Evolutionary conservation across 2,329 filamentous ascomycete genomes (phyloP).

Genomic region (Knufia petricola): DNA sequence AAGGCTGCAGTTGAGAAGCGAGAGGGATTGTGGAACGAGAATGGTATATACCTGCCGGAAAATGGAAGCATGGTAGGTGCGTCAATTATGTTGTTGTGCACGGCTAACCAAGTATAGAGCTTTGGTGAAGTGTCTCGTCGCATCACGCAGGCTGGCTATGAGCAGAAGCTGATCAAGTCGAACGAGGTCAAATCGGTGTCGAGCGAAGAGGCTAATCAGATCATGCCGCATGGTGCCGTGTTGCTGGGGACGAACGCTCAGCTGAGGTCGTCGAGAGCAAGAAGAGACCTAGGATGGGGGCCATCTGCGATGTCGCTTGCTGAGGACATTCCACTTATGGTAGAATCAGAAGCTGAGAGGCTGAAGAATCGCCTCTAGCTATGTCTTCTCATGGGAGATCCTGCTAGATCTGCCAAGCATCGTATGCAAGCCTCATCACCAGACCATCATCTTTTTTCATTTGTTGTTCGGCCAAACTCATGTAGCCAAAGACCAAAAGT

Average conservation of each 20-base stretch:
- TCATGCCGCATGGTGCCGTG: conserved; percentile 22
- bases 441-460: too few species aligned
- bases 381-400: too few species aligned
- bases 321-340: conserved; percentile 23
- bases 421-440: too few species aligned
- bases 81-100: background rate
- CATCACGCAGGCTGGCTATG: conserved; percentile 20
- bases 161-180: conserved; percentile 21
- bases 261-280: conserved; percentile 20
- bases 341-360: conserved; percentile 20
- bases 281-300: conserved; percentile 22
- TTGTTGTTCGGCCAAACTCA: too few species aligned
- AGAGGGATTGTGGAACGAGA: conserved; percentile 29
- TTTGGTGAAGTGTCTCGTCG: conserved; percentile 22
- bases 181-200: conserved; percentile 19
- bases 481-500: too few species aligned
- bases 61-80: conserved; percentile 23
- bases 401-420: too few species aligned
- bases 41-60: conserved; percentile 32
- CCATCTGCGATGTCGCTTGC: conserved; percentile 19
- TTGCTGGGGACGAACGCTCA: conserved; percentile 27
- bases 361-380: too few species aligned
- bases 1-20: conserved; percentile 32
- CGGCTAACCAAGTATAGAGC: conserved; percentile 16
- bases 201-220: conserved; percentile 22